Evolutionary conservation across 176 grass and related monocot species (phyloP).

Genomic region (Lolium multiflorum): DNA sequence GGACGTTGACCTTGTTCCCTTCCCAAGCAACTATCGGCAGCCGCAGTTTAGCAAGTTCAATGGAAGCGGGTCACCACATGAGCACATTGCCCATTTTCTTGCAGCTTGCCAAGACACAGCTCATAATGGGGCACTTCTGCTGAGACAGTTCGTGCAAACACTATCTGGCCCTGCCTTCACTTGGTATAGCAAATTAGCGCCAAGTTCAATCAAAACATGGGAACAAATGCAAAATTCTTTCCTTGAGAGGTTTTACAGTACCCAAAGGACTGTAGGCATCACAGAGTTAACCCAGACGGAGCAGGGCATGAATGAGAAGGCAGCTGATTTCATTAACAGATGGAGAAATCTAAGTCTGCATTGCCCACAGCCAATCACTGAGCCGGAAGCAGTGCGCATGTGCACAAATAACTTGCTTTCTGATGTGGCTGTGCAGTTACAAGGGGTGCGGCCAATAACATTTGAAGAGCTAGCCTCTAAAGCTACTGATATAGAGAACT

Average conservation of each 20-base stretch:
- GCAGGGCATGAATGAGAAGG: not conserved
- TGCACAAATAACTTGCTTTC: not conserved
- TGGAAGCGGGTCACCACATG: not conserved
- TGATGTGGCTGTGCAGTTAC: not conserved
- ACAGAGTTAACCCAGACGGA: not conserved
- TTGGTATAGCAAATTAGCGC: not conserved
- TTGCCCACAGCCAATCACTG: not conserved
- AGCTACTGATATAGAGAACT: not conserved
- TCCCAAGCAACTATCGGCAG: not conserved
- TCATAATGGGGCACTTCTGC: not conserved
- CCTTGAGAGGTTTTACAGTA: not conserved
- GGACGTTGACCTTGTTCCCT: no score
- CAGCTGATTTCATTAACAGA: not conserved
- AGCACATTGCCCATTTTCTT: not conserved
- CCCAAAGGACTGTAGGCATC: not conserved
- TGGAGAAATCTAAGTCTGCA: not conserved
- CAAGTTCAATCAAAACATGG: not conserved
- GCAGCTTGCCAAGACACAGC: not conserved
- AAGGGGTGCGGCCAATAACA: not conserved
- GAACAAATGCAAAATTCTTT: not conserved
- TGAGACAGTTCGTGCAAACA: not conserved
- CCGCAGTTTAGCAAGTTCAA: not conserved
- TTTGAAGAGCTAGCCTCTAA: conserved; percentile 1
- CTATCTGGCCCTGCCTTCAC: not conserved
- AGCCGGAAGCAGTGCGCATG: not conserved